Conservation (phyloP, 768 basidiomycete genomes). For the Mycena indigotica region DNA sequence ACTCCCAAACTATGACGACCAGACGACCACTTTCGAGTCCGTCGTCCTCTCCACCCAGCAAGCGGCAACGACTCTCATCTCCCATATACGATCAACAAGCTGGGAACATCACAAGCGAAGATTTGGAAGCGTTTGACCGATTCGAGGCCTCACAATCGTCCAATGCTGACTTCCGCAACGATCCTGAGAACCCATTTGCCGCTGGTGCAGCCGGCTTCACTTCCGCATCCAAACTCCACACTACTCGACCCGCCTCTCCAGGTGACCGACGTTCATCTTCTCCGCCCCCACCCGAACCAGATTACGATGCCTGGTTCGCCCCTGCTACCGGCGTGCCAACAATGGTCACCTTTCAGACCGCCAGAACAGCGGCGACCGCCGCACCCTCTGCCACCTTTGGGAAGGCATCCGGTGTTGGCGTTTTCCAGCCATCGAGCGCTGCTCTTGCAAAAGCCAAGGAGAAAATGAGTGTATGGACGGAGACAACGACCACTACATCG, state of each 20-base stretch:
- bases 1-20: too few relatives aligned
- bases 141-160: constrained; percentile 48
- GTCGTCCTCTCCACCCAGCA: constrained; percentile 54
- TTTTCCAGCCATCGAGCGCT: constrained; percentile 52
- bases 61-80: constrained; percentile 66
- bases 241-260: constrained; percentile 7
- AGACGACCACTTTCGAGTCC: too few relatives aligned
- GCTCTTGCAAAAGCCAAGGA: constrained; percentile 59
- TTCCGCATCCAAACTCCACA: constrained; percentile 27
- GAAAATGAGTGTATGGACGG: constrained; percentile 48
- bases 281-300: constrained; percentile 43
- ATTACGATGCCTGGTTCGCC: constrained; percentile 56
- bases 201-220: constrained; percentile 27
- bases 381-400: constrained; percentile 28
- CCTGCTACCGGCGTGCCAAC: constrained; percentile 31
- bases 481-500: constrained; percentile 15
- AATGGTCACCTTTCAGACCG: constrained; percentile 39
- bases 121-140: constrained; percentile 56
- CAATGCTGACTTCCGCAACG: constrained; percentile 29
- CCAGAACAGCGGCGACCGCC: constrained; percentile 21
- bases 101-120: constrained; percentile 53
- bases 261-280: constrained; percentile 32
- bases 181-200: constrained; percentile 49
- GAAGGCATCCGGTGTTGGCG: constrained; percentile 38
- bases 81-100: constrained; percentile 63